Conservation (phyloP, 164 flowering plant species). For the Annona squamosa region DNA sequence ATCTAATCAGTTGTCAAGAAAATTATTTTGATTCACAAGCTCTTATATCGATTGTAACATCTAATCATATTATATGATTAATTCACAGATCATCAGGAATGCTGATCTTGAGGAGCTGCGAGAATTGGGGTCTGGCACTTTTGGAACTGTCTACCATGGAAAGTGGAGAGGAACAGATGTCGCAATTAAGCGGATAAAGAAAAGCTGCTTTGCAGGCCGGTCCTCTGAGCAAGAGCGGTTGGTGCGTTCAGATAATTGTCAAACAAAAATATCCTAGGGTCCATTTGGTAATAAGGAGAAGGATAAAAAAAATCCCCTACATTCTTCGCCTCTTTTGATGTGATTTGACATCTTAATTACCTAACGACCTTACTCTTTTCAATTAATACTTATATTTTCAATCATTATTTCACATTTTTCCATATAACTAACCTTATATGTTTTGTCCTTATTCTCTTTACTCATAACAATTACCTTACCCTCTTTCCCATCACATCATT, state of each 20-base stretch:
- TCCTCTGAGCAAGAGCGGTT: slow-evolving; percentile 79
- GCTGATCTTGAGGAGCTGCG: slow-evolving; percentile 84
- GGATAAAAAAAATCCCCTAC: too few species aligned
- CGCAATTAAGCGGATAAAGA: slow-evolving; percentile 84
- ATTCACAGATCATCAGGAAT: slow-evolving; percentile 68
- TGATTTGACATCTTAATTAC: too few species aligned
- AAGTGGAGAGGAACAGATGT: slow-evolving; percentile 93
- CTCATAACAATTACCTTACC: too few species aligned
- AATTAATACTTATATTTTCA: too few species aligned
- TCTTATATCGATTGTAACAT: not conserved
- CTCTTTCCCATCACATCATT: too few species aligned
- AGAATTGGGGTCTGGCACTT: slow-evolving; percentile 87
- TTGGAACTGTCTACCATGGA: slow-evolving; percentile 91
- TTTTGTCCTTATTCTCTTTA: too few species aligned
- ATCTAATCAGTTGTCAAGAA: not conserved
- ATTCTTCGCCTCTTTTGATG: too few species aligned
- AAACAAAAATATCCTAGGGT: not conserved
- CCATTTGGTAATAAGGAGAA: not conserved
- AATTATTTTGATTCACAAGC: not conserved
- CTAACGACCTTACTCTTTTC: too few species aligned
- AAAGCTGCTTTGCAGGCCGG: slow-evolving; percentile 77
- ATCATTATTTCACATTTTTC: too few species aligned
- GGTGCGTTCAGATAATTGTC: slow-evolving; percentile 32
- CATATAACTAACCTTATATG: too few species aligned
- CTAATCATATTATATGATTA: not conserved